Percentiles rank a stretch among this genome's conserved stretches.
These are phyloP conservation scores for Elymus sibiricus DNA, from an alignment of 176 grass and related monocot species.

Conservation along the genomic window DNA sequence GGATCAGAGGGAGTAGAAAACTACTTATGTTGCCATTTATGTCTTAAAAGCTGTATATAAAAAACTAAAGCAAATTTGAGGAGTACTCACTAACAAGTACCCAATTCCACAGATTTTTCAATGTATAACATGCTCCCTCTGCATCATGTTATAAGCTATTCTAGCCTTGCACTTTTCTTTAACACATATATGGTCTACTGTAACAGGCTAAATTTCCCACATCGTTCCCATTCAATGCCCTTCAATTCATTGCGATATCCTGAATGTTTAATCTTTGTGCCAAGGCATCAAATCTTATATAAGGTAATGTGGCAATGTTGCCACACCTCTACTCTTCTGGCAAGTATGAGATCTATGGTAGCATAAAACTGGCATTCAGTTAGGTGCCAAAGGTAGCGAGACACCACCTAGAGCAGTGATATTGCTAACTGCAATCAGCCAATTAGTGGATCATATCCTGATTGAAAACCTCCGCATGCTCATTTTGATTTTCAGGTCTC, in stretches of 20 bases:
- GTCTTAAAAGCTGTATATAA: not conserved
- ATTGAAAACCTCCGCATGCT: not conserved
- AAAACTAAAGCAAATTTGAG: not conserved
- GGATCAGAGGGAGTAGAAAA: not conserved
- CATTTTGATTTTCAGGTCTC: not conserved
- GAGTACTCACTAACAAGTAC: not conserved
- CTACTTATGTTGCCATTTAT: not conserved
- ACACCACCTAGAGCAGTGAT: not conserved
- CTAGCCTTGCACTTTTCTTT: not conserved
- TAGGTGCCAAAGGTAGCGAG: not conserved
- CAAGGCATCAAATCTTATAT: not conserved
- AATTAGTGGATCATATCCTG: not conserved
- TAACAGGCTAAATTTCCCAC: not conserved
- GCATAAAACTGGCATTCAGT: not conserved
- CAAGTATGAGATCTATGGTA: not conserved
- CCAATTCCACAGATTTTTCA: not conserved
- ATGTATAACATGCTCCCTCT: not conserved
- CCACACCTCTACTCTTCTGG: not conserved
- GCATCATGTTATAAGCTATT: not conserved
- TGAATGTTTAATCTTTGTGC: not conserved
- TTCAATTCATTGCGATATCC: not conserved
- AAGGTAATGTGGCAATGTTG: not conserved
- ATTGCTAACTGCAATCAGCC: not conserved
- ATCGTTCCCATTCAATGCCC: not conserved
- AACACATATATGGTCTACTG: not conserved